Conservation (phyloP, 805 yeast genomes). For the Lipomyces starkeyi region DNA sequence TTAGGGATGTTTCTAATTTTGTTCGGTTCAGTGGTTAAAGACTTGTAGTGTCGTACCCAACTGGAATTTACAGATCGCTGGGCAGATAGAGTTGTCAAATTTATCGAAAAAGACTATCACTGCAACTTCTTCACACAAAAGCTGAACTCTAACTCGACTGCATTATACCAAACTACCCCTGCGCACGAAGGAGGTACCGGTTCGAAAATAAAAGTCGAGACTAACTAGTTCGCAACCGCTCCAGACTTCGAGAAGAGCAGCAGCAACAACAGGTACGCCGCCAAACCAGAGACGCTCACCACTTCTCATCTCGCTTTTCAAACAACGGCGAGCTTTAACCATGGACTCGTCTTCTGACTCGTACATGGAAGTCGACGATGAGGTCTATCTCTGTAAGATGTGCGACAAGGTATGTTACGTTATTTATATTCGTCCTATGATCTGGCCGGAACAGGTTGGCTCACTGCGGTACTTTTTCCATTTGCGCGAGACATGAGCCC, state of each 20-base stretch:
- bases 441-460: neutral
- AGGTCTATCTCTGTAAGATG: slow-evolving; percentile 40
- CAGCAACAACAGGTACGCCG: neutral
- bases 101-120: neutral
- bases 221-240: neutral
- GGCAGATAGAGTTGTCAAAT: neutral
- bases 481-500: neutral
- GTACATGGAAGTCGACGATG: slow-evolving; percentile 37
- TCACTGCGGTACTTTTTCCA: neutral
- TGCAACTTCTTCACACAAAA: neutral
- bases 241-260: neutral
- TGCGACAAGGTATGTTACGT: slow-evolving; percentile 38
- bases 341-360: slow-evolving; percentile 23
- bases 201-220: neutral
- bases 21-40: neutral
- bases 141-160: neutral
- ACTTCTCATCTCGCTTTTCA: neutral
- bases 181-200: neutral
- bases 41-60: neutral
- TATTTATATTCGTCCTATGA: neutral
- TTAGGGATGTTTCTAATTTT: neutral
- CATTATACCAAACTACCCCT: neutral
- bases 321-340: neutral
- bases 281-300: neutral
- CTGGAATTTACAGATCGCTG: neutral